Evolutionary conservation across 371 early-diverging fungal species (phyloP).

Genomic region (Apophysomyces elegans): DNA sequence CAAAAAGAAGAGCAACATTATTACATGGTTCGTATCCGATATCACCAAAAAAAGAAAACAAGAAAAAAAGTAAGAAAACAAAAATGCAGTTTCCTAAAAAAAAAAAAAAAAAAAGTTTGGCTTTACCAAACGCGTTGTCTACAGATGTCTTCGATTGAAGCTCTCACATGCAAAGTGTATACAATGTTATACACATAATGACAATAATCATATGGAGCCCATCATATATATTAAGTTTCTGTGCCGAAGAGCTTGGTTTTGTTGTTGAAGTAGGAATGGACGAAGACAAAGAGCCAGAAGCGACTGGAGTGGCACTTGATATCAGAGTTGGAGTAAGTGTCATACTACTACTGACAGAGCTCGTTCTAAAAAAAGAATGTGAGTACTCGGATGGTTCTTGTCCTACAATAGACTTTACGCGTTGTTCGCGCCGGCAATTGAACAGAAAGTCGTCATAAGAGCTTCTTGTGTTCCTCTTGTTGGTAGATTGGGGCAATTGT

Average conservation of each 20-base stretch:
- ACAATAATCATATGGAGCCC: neutral
- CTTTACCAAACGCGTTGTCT: slow-evolving; percentile 5
- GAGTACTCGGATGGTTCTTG: slow-evolving; percentile 5
- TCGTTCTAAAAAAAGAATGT: slow-evolving; percentile 6
- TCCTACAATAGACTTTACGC: slow-evolving; percentile 21
- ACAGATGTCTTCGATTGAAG: too few relatives aligned
- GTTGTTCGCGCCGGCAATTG: slow-evolving; percentile 40
- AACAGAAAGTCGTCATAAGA: slow-evolving; percentile 37
- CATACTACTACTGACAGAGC: neutral
- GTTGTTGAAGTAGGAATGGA: neutral
- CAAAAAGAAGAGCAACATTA: neutral
- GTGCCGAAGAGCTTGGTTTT: neutral
- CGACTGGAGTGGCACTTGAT: neutral
- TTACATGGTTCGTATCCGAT: slow-evolving; percentile 8
- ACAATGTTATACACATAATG: neutral
- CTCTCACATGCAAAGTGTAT: neutral
- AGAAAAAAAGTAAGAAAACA: neutral
- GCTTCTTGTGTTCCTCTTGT: slow-evolving; percentile 26
- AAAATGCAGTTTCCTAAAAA: neutral
- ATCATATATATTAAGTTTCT: neutral
- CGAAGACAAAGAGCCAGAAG: neutral
- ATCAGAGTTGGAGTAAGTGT: neutral
- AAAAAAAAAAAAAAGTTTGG: slow-evolving; percentile 1
- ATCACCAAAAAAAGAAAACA: slow-evolving; percentile 8
- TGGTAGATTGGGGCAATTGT: slow-evolving; percentile 32